Percentiles rank a stretch among this genome's conserved stretches.
Conservation (phyloP, 371 early-diverging fungal genomes). For the Chytridium lagenaria region DNA sequence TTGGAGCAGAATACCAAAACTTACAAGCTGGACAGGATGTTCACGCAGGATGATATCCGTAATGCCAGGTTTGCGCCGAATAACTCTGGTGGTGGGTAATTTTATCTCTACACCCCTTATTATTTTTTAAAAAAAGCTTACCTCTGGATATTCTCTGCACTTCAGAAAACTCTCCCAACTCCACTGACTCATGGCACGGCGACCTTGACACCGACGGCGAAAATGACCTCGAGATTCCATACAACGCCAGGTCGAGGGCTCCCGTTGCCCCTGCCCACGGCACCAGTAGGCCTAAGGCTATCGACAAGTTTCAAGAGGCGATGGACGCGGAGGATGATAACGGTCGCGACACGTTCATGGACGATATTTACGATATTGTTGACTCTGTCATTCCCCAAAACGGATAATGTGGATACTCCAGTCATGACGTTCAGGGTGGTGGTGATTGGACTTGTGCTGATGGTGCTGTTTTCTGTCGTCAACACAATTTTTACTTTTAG, state of each 20-base stretch:
- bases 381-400: slow-evolving; percentile 29
- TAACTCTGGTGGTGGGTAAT: not conserved
- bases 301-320: not conserved
- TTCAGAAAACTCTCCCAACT: not conserved
- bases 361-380: slow-evolving; percentile 24
- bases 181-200: not conserved
- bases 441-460: not conserved
- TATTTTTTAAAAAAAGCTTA: no score
- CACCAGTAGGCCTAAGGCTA: no score
- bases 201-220: not conserved
- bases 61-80: not conserved
- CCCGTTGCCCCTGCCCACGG: no score
- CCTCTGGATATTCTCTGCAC: no score
- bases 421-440: slow-evolving; percentile 18
- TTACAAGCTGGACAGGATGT: not conserved
- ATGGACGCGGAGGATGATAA: not conserved
- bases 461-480: slow-evolving; percentile 12
- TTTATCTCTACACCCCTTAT: not conserved
- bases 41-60: not conserved
- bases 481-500: slow-evolving; percentile 43
- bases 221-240: slow-evolving; percentile 4
- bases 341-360: slow-evolving; percentile 9
- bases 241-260: not conserved
- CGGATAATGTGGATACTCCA: slow-evolving; percentile 28
- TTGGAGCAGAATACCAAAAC: not conserved